phyloP scores from a whole-genome alignment of 1,139 yeast species.

The Taphrina betulina region DNA sequence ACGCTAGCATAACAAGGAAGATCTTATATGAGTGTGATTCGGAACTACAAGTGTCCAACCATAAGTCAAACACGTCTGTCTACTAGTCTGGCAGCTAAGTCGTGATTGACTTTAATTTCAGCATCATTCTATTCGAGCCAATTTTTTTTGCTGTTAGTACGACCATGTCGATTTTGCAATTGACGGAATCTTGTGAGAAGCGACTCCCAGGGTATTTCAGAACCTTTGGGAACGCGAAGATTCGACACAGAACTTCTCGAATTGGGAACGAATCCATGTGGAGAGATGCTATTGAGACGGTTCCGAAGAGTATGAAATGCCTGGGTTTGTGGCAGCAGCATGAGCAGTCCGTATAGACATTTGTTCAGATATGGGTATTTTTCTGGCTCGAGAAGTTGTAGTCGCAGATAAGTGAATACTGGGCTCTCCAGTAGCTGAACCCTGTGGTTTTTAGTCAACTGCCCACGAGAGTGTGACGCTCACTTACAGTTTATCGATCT shows the following conservation, averaged over 20 bases:
- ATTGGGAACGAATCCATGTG: conserved; percentile 4
- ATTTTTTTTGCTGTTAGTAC: neutral
- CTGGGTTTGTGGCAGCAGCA: conserved; percentile 94
- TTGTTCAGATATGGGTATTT: conserved; percentile 79
- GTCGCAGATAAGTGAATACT: conserved; percentile 75
- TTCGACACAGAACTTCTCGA: neutral
- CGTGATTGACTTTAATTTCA: too few relatives aligned
- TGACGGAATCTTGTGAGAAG: conserved; percentile 9
- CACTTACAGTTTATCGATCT: conserved; percentile 60
- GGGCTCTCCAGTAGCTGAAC: conserved; percentile 85
- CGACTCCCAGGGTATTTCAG: conserved; percentile 15
- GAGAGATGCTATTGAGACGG: conserved; percentile 59
- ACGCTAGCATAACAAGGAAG: too few relatives aligned
- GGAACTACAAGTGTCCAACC: too few relatives aligned
- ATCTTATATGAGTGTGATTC: too few relatives aligned
- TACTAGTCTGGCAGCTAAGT: too few relatives aligned
- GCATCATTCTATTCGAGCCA: neutral
- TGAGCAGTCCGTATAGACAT: conserved; percentile 84
- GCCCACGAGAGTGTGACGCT: neutral
- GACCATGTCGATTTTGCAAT: conserved; percentile 14
- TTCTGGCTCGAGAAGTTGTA: conserved; percentile 85
- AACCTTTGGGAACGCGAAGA: conserved; percentile 3
- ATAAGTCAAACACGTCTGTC: too few relatives aligned
- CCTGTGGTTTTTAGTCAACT: neutral
- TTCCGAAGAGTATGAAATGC: conserved; percentile 80